Evolutionary conservation across 805 yeast genomes (phyloP).

Genomic region (Pichia exigua): DNA sequence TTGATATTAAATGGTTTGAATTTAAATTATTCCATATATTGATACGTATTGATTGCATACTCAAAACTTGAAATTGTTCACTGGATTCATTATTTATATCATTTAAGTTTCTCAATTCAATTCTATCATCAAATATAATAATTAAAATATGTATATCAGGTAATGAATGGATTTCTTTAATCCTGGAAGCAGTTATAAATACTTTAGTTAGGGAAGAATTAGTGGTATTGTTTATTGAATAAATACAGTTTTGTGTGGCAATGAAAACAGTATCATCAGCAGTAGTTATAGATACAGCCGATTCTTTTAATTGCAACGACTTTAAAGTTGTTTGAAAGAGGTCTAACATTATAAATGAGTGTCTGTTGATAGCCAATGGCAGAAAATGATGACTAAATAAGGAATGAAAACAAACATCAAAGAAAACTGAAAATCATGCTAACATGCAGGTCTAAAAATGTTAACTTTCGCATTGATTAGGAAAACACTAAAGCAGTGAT

Average conservation of each 20-base stretch:
- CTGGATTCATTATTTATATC: not conserved
- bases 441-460: not conserved
- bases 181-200: not conserved
- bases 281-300: not conserved
- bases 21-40: conserved; percentile 5
- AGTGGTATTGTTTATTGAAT: not conserved
- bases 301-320: not conserved
- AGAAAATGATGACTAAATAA: not conserved
- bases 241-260: conserved; percentile 1
- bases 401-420: not conserved
- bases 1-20: not conserved
- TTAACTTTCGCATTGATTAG: not conserved
- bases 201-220: not conserved
- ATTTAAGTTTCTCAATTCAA: conserved; percentile 6
- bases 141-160: conserved; percentile 2
- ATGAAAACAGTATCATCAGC: not conserved
- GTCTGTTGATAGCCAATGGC: not conserved
- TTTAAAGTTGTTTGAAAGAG: not conserved
- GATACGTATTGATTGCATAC: not conserved
- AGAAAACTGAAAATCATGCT: not conserved
- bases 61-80: not conserved
- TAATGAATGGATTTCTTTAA: not conserved
- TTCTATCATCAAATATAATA: conserved; percentile 2
- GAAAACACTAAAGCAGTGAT: too few relatives aligned
- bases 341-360: not conserved